phyloP scores from a whole-genome alignment of 2,329 filamentous ascomycete genomes.

The Curvularia eragrostidis region DNA sequence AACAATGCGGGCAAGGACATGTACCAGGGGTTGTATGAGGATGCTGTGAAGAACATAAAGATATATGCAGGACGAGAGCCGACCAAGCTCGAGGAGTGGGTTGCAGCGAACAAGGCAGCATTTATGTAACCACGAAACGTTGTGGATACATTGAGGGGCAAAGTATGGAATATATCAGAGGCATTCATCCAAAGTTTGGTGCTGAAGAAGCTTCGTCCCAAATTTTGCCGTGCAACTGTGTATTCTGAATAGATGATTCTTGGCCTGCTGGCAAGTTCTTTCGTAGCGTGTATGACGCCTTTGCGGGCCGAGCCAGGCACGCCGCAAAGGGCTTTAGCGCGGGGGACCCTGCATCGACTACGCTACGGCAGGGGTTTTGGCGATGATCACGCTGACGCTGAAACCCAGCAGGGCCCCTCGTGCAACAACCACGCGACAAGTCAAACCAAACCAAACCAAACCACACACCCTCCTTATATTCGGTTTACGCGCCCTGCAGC shows the following conservation, averaged over 20 bases:
- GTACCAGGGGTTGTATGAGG: slow-evolving; percentile 31
- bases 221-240: neutral
- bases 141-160: neutral
- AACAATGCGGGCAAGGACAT: slow-evolving; percentile 57
- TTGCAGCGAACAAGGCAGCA: slow-evolving; percentile 4
- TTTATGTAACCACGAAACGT: neutral
- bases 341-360: slow-evolving; percentile 17
- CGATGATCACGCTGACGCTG: slow-evolving; percentile 14
- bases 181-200: neutral
- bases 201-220: neutral
- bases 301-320: neutral
- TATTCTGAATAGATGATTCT: no score
- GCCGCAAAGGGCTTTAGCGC: slow-evolving; percentile 8
- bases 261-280: no score
- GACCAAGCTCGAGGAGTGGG: slow-evolving; percentile 16
- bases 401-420: slow-evolving; percentile 12
- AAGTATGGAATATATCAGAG: neutral
- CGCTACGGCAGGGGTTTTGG: slow-evolving; percentile 6
- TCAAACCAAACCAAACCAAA: slow-evolving; percentile 12
- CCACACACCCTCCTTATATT: slow-evolving; percentile 11
- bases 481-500: neutral
- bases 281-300: neutral
- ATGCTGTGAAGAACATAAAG: slow-evolving; percentile 25
- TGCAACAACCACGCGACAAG: slow-evolving; percentile 6
- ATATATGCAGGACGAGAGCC: slow-evolving; percentile 15